Evolutionary conservation across 1,284 basidiomycete species (phyloP), one percentile per base, ranked within the genome.

Genomic region (Hemileia vastatrix): DNA sequence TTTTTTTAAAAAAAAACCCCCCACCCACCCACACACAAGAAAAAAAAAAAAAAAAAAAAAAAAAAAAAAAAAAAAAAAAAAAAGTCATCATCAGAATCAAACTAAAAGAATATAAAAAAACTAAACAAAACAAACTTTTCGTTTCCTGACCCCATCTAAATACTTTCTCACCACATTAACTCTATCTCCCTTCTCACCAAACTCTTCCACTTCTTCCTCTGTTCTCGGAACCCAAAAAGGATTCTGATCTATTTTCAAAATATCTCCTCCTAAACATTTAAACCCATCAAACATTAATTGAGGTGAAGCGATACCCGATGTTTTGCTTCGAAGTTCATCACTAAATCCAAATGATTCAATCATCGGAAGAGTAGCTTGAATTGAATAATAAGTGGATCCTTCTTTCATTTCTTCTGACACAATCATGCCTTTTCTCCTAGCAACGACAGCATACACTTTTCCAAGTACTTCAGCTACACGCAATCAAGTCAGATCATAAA

Each of bases 141-240:
- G 81, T 70, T 86, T 86, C 65, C 95, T 81, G 21, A 98, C 95
- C 0, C 77, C 80, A 70, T 99, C 93, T 85, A 97, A 88, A 70
- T 97, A 98, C 18, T 80, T 83, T 75, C 92, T 93, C 0, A 94
- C 94, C n/a, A 96, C 80, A 75, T 98, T 98, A 19, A 86, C 84
- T 55, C 89, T 81, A 74, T 98, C 95, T 1, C 93, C 87, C 76
- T 96, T 95, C 74, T 94, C 90, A 51, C 95, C 95, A 6, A 98
- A 80, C 76, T 97, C 94, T 77, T 98, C 95, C 47, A 99, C 80
- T 72, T 98, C 95, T 75, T 96, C 95, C 71, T 95, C 88, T 0
- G 95, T 98, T 6, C 90, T 91, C 0, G 95, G 95, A 0, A 98
- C 93, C 95, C 95, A 98, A 80, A 94, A 98, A 2, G 95, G 95